These are phyloP conservation scores for Viridothelium virens DNA, from an alignment of 495 filamentous ascomycete genomes.

Conservation along the genomic window DNA sequence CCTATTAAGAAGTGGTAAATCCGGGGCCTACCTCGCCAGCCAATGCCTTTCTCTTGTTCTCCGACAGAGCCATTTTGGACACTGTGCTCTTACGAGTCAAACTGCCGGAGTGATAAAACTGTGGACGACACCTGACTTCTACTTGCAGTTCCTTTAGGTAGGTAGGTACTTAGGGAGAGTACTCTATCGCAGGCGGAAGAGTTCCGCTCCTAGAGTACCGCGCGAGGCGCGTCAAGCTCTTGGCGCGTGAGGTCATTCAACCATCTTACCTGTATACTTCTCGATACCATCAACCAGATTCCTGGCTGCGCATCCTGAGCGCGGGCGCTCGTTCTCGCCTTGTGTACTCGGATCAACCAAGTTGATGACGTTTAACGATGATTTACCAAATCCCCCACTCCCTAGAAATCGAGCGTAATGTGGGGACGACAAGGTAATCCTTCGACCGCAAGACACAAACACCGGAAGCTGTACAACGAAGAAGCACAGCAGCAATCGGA, in stretches of 20 bases:
- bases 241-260: not conserved
- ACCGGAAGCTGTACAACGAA: not conserved
- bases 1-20: too few species aligned
- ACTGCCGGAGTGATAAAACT: too few species aligned
- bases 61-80: conserved; percentile 25
- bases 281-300: too few species aligned
- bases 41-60: conserved; percentile 34
- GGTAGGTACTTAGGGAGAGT: not conserved
- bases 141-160: not conserved
- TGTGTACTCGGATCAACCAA: too few species aligned
- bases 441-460: not conserved
- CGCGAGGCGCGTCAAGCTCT: conserved; percentile 2
- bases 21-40: conserved; percentile 27
- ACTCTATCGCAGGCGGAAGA: not conserved
- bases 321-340: too few species aligned
- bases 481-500: not conserved
- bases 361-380: too few species aligned
- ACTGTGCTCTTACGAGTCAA: not conserved
- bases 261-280: too few species aligned
- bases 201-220: not conserved
- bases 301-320: too few species aligned
- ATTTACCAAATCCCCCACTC: too few species aligned
- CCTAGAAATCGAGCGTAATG: not conserved
- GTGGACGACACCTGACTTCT: not conserved
- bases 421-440: not conserved